These are phyloP conservation scores for Phaseolus coccineus DNA, from an alignment of 331 rosid species.

Conservation along the genomic window DNA sequence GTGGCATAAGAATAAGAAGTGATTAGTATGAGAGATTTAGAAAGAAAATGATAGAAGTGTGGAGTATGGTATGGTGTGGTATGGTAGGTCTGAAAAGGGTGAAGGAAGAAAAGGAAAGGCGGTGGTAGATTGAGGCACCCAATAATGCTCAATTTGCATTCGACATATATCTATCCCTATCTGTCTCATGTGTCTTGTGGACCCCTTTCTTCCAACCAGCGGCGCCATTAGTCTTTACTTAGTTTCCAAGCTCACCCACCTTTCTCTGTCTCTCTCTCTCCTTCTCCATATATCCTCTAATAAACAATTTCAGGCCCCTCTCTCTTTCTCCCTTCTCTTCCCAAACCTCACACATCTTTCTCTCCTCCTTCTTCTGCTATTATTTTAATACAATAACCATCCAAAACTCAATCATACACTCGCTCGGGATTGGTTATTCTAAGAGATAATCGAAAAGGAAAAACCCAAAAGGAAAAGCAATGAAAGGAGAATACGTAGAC, in stretches of 20 bases:
- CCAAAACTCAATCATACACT: slow-evolving; percentile 56
- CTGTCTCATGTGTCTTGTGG: slow-evolving; percentile 54
- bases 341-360: neutral
- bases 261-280: neutral
- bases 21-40: too few species aligned
- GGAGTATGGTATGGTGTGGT: neutral
- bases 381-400: slow-evolving; percentile 15
- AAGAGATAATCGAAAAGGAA: neutral
- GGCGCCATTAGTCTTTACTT: slow-evolving; percentile 90
- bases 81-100: too few species aligned
- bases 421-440: slow-evolving; percentile 28
- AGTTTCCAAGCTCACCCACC: slow-evolving; percentile 84
- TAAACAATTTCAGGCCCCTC: slow-evolving; percentile 49
- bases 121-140: slow-evolving; percentile 56
- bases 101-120: slow-evolving; percentile 39
- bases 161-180: slow-evolving; percentile 36
- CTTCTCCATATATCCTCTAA: slow-evolving; percentile 24
- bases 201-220: slow-evolving; percentile 65
- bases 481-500: slow-evolving; percentile 80
- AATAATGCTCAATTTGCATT: slow-evolving; percentile 40
- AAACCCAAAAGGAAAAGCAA: neutral
- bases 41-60: too few species aligned
- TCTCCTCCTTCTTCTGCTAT: neutral
- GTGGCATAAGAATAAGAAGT: too few species aligned
- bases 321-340: slow-evolving; percentile 16